Conservation (phyloP, 805 yeast genomes). For the Yarrowia keelungensis region DNA sequence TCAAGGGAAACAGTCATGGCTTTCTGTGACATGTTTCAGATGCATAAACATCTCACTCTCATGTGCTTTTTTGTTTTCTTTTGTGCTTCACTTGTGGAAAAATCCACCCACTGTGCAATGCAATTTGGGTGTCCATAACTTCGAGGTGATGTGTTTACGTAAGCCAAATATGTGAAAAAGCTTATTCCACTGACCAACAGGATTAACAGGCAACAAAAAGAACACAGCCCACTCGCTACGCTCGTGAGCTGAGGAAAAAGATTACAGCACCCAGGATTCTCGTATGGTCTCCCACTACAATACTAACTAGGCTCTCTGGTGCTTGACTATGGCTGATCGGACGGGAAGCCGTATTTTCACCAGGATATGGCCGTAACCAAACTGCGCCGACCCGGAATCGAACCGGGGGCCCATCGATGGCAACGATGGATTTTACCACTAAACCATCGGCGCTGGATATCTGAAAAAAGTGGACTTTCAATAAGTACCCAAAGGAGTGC, state of each 20-base stretch:
- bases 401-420: constrained; percentile 36
- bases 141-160: no score
- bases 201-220: no score
- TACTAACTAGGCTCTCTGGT: constrained; percentile 34
- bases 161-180: background rate
- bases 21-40: no score
- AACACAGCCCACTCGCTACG: background rate
- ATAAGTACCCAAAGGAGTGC: no score
- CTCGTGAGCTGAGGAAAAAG: background rate
- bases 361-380: constrained; percentile 31
- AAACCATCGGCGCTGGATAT: constrained; percentile 11
- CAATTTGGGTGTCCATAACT: no score
- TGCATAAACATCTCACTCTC: no score
- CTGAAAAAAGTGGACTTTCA: background rate
- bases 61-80: no score
- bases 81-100: no score
- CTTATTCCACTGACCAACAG: background rate
- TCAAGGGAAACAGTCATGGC: no score
- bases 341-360: constrained; percentile 36
- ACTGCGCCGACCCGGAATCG: constrained; percentile 32
- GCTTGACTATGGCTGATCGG: constrained; percentile 36
- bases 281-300: constrained; percentile 36
- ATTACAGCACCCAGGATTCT: constrained; percentile 36
- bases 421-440: constrained; percentile 34
- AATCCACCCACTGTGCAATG: no score